Evolutionary conservation across 2,329 filamentous ascomycete genomes (phyloP), one percentile per base, ranked within the genome.

Genomic region (Exophiala alcalophila): DNA sequence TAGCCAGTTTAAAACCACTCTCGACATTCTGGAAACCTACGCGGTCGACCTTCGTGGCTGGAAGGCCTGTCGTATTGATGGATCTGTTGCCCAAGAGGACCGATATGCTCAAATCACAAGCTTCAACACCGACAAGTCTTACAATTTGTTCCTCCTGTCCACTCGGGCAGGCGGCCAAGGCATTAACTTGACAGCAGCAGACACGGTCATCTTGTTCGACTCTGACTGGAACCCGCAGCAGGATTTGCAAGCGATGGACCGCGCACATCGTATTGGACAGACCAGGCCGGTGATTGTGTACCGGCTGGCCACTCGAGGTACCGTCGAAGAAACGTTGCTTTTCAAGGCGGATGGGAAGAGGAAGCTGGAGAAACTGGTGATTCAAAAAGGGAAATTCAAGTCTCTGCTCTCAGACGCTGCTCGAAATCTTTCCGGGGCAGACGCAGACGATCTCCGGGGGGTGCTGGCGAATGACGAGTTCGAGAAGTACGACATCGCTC

Each of bases 151-250:
- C 61, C 69, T 97, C 3, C 74, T 98, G 0, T 91, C 85, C 3
- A 98, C 92, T 0, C 78, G 92, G 10, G 92, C 92, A 0, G 92
- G 92, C 15, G 92, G 92, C 0, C 89, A 95, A 59, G 91, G 91
- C 35, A 97, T 97, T 71, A 97, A 96, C 58, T 80, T 97, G 0
- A 87, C 87, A 0, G 83, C 83, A 1, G 91, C 91, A 0, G 91
- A 97, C 56, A 96, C 91, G 0, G 91, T 96, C 8, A 84, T 97
- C 31, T 72, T 97, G 0, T 97, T 92, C 55, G 91, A 97, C 63
- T 81, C 75, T 7, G 80, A 95, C 58, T 96, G 91, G 81, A 98
- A 98, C 57, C 92, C 92, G 0, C 92, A 98, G 62, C 91, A 96
- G 60, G 92, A 98, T 63, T 73, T 98, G 0, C 92, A 98, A 61